Evolutionary conservation across 129 eudicot species (phyloP), one percentile per base, ranked within the genome.

Genomic region (Escallonia herrerae): DNA sequence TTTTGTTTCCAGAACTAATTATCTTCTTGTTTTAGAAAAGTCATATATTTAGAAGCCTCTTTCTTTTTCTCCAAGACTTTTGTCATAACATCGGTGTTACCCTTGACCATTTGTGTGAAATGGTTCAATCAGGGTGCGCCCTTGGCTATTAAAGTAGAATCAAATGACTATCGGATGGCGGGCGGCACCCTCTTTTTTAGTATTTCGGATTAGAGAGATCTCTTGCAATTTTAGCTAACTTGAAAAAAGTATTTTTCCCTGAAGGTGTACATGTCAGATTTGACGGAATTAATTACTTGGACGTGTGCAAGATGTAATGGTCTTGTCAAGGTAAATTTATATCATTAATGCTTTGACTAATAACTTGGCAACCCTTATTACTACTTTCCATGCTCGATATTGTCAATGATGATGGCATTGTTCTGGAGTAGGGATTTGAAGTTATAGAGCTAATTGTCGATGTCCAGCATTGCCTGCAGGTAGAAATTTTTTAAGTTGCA

Each of bases 391-490:
- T 45, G 49, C 55, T 63, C 22, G 45, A 68, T 68, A 45, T 63
- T 65, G 47, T 48, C 56, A 58, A 48, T 60, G 56, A 63, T 63
- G 55, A 8, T 58, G 65, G 15, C 46, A 53, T 59, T 45, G 6
- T 62, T 58, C 62, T 72, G 56, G 64, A 49, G 44, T 84, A 93
- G 95, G 99, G 90, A 47, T 93, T 93, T 72, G 91, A 93, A 79
- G 75, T 93, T 63, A 73, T 89, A 56, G 96, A 86, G 81, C 89
- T 93, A 65, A 72, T 93, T 75, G 91, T 93, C 61, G 96, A 89
- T 70, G 87, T 93, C 57, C 74, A 86, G 73, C 83, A 74, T 68
- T 93, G 99, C 81, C 85, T 93, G 43, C 99, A 91, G 95, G 97
- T 91, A 54, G 57, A 42, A 38, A 1, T 58, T 5, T 38, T 15